phyloP scores from a whole-genome alignment of 495 filamentous ascomycete species.

The Penicillium robsamsonii region DNA sequence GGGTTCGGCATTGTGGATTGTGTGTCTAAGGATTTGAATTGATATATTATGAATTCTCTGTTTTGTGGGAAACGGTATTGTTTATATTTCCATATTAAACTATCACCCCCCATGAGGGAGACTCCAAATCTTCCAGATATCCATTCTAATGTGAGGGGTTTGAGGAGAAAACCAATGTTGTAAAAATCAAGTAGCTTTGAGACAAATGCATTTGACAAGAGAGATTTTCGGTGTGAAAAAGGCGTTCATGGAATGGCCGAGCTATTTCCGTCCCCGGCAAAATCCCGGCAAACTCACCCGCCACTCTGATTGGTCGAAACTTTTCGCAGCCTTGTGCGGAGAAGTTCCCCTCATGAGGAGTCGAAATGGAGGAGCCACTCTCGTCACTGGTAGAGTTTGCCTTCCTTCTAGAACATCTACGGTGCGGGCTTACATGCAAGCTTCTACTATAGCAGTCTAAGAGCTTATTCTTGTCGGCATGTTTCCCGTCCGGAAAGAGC shows the following conservation, averaged over 20 bases:
- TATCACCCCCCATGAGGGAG: not conserved
- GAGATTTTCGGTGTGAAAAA: no score
- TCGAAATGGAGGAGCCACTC: not conserved
- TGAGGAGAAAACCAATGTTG: not conserved
- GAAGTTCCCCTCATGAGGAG: conserved; percentile 24
- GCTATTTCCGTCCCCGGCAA: not conserved
- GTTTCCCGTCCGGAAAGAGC: not conserved
- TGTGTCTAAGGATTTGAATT: not conserved
- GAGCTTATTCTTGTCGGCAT: not conserved
- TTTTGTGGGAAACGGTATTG: not conserved
- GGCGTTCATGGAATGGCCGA: not conserved
- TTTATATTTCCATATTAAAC: not conserved
- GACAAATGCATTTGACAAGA: no score
- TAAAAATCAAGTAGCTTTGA: no score
- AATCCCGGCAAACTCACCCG: no score
- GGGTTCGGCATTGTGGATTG: conserved; percentile 16
- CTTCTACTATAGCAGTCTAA: no score
- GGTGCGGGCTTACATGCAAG: not conserved
- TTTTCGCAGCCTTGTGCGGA: not conserved
- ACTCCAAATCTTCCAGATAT: not conserved
- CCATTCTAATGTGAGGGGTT: not conserved
- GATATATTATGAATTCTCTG: not conserved
- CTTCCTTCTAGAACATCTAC: not conserved
- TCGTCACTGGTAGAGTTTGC: no score
- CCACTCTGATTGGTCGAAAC: no score